Base-by-base conservation (phyloP, 1,139 yeast species). In the Debaryomycetaceae sp. region DNA sequence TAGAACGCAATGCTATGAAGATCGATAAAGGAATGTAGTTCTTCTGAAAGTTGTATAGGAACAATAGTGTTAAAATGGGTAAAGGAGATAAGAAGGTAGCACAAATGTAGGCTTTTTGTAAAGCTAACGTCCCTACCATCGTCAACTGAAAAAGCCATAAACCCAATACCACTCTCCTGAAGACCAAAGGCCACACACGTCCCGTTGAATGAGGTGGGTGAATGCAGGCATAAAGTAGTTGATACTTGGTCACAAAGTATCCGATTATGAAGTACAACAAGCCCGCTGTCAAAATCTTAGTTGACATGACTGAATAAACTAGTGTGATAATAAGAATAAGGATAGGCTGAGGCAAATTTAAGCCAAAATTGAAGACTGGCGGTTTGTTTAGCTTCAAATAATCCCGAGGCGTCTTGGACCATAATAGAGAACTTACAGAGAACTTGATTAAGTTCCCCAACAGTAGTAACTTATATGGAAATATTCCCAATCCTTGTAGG, bases 91-190 rank as follows among this genome's bases (percentile, higher is more conserved):
- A 68, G 49, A 83, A 75, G 34, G 86, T 68, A 0, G 97, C 89
- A 40, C 88, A 69, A 8, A 81, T 66, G 67, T 84, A 90, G 0
- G 95, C 95, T 49, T 85, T 83, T 54, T 88, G 81, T 13, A 86
- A 76, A 1, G 87, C 93, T 47, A 91, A 69, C 0, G 95, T 84
- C 2, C 97, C 98, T 1, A 91, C 90, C 89, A 90, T 89, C 13
- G 97, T 88, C 46, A 91, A 65, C 58, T 93, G 98, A 60, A 93
- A 76, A 42, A 83, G 72, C 9, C 81, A 63, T 27, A 82, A 64
- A 0, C 87, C 87, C 36, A 83, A 54, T 42, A 80, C 73, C 4
- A 81, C 75, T 41, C 87, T 63, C 49, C 83, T 68, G 49, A 82
- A 80, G 3, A 82, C 76, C 59, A 83, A 72, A 1, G 87, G 86